Evolutionary conservation across 2,329 filamentous ascomycete genomes (phyloP).

Genomic region (Penicillium sp.): DNA sequence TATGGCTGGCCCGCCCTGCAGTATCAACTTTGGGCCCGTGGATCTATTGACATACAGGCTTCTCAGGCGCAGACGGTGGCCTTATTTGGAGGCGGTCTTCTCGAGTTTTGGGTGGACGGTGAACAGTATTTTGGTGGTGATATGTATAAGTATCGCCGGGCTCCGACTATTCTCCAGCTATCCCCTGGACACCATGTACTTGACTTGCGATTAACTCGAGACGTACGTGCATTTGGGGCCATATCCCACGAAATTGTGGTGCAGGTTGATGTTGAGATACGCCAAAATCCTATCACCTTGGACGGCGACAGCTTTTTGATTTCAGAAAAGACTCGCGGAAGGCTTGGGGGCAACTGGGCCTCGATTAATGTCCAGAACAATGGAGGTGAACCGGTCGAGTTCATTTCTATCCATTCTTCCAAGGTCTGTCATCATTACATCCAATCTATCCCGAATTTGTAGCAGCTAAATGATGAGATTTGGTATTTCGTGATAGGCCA

Average conservation of each 20-base stretch:
- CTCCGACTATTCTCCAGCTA: slow-evolving; percentile 48
- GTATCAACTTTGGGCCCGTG: slow-evolving; percentile 54
- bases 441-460: no score
- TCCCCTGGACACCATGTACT: slow-evolving; percentile 47
- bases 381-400: slow-evolving; percentile 16
- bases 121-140: slow-evolving; percentile 53
- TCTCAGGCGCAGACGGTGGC: slow-evolving; percentile 31
- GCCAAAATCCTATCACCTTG: slow-evolving; percentile 26
- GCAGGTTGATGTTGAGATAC: slow-evolving; percentile 31
- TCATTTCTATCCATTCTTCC: slow-evolving; percentile 17
- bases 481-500: slow-evolving; percentile 1
- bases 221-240: slow-evolving; percentile 54
- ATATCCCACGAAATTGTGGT: slow-evolving; percentile 43
- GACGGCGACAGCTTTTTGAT: slow-evolving; percentile 39
- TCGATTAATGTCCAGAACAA: slow-evolving; percentile 49
- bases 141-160: slow-evolving; percentile 48
- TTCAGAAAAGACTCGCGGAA: slow-evolving; percentile 49
- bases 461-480: no score
- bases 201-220: slow-evolving; percentile 50
- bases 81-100: slow-evolving; percentile 45
- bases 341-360: slow-evolving; percentile 45
- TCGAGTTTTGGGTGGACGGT: slow-evolving; percentile 52
- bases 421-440: slow-evolving; percentile 6
- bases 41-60: slow-evolving; percentile 40
- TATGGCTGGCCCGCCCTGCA: slow-evolving; percentile 57